Base-by-base conservation (phyloP, 305 asterid species). In the Solanum chacoense region DNA sequence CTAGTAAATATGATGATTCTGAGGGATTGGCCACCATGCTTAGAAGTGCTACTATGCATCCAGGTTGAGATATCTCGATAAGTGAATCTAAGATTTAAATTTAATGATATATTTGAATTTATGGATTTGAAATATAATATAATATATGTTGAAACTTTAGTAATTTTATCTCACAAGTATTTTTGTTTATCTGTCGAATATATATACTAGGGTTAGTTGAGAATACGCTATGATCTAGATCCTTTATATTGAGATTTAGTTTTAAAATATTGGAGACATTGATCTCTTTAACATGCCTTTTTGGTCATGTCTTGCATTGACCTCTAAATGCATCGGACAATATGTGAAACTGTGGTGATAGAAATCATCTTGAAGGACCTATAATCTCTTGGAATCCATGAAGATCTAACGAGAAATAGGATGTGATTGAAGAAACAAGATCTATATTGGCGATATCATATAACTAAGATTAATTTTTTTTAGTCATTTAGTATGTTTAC, bases 1-100 rank as follows among this genome's bases (percentile, higher is more conserved):
- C 90, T 59, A 90, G 83, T 12, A 90, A 88, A 85, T 88, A 90
- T 88, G 94, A 93, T 31, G 93, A 92, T 42, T 84, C 89, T 20
- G 94, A 91, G 34, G 93, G 92, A 3, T 87, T 93, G 14, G 90
- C 94, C 18, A 11, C 94, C 40, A 92, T 95, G 86, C 84, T 91
- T 87, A 92, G 98, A 89, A 96, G 98, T 86, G 50, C 92, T 65
- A 93, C 98, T 4, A 89, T 97, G 96, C 92, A 90, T 87, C 73
- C 95, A 76, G 83, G 83, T 76, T 76, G 81, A 34, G 29, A 75
- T 35, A 75, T 75, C 29, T 75, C 29, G 18, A 75, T 34, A 22
- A 42, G n/a, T 16, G 28, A 38, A 67, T 38, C 34, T 13, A 85
- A 24, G 55, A 38, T 86, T 26, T 28, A 86, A 71, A 16, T 24